Evolutionary conservation across 495 filamentous ascomycete species (phyloP).

Genomic region (Hypoxylon lenormandii): DNA sequence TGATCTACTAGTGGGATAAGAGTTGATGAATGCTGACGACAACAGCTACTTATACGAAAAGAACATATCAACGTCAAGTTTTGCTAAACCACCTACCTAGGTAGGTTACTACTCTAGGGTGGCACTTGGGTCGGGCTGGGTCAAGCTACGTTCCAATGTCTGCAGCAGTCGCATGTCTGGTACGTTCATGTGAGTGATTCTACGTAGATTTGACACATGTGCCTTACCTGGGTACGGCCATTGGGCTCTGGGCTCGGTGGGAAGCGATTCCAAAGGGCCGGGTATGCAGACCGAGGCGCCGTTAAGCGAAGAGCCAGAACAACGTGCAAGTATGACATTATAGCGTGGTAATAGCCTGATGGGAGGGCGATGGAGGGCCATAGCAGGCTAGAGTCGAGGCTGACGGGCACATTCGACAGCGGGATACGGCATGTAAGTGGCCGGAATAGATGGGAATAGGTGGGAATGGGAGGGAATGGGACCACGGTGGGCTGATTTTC

Average conservation of each 20-base stretch:
- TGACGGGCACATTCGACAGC: conserved; percentile 18
- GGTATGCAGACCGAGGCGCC: conserved; percentile 26
- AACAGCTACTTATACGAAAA: conserved; percentile 26
- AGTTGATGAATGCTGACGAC: conserved; percentile 17
- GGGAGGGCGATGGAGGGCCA: conserved; percentile 3
- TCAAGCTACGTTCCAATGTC: conserved; percentile 1
- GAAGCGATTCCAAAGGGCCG: conserved; percentile 28
- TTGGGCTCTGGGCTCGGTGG: conserved; percentile 37
- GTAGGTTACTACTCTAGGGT: conserved; percentile 30
- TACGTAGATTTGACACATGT: conserved; percentile 37
- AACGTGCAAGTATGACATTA: conserved; percentile 48
- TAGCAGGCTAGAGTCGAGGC: conserved; percentile 10
- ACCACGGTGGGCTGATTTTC: conserved; percentile 40
- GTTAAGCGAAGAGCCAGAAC: conserved; percentile 3
- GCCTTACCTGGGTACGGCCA: conserved; percentile 17
- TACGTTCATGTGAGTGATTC: conserved; percentile 26
- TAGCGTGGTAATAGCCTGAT: conserved; percentile 49
- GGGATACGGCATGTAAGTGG: conserved; percentile 29
- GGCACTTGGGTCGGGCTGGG: conserved; percentile 13
- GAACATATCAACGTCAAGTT: background rate
- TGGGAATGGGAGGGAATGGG: conserved; percentile 19
- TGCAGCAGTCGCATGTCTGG: conserved; percentile 10
- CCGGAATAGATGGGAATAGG: conserved; percentile 15
- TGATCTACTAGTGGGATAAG: conserved; percentile 15
- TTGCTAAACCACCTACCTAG: no score